Base-by-base conservation (phyloP, 495 filamentous ascomycete species). In the Terfezia boudieri region DNA sequence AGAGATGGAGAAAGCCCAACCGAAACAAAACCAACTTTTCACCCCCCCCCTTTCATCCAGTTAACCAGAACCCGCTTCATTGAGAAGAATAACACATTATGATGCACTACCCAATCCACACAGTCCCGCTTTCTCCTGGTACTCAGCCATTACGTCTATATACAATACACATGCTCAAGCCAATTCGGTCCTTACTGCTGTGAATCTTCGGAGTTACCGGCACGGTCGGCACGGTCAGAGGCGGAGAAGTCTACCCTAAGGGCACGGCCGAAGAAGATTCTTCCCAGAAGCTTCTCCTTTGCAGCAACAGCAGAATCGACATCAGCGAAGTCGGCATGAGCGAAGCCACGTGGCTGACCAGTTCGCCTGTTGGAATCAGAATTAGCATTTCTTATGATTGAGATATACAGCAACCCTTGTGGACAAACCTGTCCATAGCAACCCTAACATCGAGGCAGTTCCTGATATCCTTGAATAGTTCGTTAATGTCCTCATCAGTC, bases 321-420 rank as follows among this genome's bases (percentile, higher is more conserved):
- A 61, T 83, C 76, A 17, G 72, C 55, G 64, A 98, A 98, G 61
- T 95, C 89, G 20, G 79, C 84, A 64, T 96, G 90, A 9, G 80
- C 82, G 62, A 94, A 98, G 50, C 90, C 90, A 59, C 84, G 76
- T 16, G 83, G 84, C 67, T 84, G 80, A 12, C 90, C 89, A 6
- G 87, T 89, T 23, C 81, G 76, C 53, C 59, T 52, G 10, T 16
- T 51, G 36, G 38, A 52, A 50, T 36, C 12, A 36, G 59, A 53
- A 53, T 41, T 36, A 61, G 38, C 20, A 17, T n/a, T 36, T n/a
- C 22, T 36, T 14, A 14, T 23, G 22, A 16, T 38, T 49, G 10
- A 55, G 38, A 38, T 16, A 23, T 17, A 32, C 26, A 32, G 26
- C 26, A 32, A 32, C 26, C 2, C 4, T 52, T 12, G n/a, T n/a